Conservation (phyloP, 805 yeast genomes). For the Osmozyma mogii region DNA sequence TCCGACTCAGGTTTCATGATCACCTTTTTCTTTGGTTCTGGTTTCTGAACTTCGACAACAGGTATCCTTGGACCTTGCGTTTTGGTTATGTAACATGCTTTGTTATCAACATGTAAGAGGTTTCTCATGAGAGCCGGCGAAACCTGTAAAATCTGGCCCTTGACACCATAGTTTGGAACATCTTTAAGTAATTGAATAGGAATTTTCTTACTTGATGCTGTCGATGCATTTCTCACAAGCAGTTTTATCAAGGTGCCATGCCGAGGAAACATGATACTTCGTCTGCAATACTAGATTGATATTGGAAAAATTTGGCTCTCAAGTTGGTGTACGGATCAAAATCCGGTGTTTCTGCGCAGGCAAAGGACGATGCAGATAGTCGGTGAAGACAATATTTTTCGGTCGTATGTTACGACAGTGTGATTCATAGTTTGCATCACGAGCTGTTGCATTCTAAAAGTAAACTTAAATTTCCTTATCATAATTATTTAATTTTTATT, state of each 20-base stretch:
- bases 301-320: too few species aligned
- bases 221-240: constrained; percentile 12
- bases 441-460: too few species aligned
- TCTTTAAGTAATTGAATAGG: constrained; percentile 71
- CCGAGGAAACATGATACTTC: not conserved
- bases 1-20: not conserved
- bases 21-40: not conserved
- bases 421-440: too few species aligned
- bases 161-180: constrained; percentile 52
- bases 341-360: too few species aligned
- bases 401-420: too few species aligned
- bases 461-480: too few species aligned
- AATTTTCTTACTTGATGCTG: constrained; percentile 35
- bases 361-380: too few species aligned
- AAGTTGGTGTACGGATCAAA: too few species aligned
- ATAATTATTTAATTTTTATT: too few species aligned
- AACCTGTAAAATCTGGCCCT: constrained; percentile 70
- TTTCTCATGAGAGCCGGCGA: constrained; percentile 80
- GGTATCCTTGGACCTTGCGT: not conserved
- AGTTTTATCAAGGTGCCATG: not conserved
- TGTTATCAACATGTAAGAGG: constrained; percentile 58
- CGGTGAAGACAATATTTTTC: too few species aligned
- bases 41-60: too few species aligned
- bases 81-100: constrained; percentile 59
- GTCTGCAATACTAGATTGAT: too few species aligned